These are phyloP conservation scores for Escovopsis weberi DNA, from an alignment of 2,329 filamentous ascomycete genomes.

Conservation along the genomic window DNA sequence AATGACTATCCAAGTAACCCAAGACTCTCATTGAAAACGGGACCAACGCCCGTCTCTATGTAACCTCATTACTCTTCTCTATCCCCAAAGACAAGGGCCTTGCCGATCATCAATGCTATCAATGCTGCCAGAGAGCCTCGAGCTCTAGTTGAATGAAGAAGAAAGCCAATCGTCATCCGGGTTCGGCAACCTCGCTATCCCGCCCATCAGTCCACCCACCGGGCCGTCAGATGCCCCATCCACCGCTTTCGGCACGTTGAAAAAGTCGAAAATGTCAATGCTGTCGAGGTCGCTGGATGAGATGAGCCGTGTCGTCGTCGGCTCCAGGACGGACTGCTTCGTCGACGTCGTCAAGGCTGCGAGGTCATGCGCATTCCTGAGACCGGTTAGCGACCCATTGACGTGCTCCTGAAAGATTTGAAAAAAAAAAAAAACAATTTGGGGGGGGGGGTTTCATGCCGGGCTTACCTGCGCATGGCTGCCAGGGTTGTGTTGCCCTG, in stretches of 20 bases:
- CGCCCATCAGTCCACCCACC: constrained; percentile 10
- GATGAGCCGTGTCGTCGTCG: constrained; percentile 23
- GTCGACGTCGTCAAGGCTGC: constrained; percentile 21
- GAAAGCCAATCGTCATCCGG: constrained; percentile 19
- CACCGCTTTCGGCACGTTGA: constrained; percentile 25
- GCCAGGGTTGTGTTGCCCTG: constrained; percentile 22
- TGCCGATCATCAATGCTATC: no score
- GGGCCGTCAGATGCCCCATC: constrained; percentile 11
- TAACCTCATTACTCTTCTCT: no score
- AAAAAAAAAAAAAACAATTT: no score
- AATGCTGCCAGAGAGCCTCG: not conserved
- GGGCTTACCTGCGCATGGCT: constrained; percentile 24
- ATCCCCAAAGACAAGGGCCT: no score
- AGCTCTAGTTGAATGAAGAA: not conserved
- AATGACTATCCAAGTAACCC: no score
- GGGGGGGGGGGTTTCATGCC: not conserved
- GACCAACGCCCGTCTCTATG: no score
- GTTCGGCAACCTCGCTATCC: constrained; percentile 14
- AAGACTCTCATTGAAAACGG: no score
- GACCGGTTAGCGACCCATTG: not conserved
- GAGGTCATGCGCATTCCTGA: constrained; percentile 25
- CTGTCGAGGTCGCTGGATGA: constrained; percentile 27
- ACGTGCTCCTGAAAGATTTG: not conserved
- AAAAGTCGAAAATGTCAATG: constrained; percentile 31
- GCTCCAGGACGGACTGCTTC: constrained; percentile 23